These are phyloP conservation scores for Solanum gracilifrons DNA, from an alignment of 257 asterid genomes.

Conservation along the genomic window DNA sequence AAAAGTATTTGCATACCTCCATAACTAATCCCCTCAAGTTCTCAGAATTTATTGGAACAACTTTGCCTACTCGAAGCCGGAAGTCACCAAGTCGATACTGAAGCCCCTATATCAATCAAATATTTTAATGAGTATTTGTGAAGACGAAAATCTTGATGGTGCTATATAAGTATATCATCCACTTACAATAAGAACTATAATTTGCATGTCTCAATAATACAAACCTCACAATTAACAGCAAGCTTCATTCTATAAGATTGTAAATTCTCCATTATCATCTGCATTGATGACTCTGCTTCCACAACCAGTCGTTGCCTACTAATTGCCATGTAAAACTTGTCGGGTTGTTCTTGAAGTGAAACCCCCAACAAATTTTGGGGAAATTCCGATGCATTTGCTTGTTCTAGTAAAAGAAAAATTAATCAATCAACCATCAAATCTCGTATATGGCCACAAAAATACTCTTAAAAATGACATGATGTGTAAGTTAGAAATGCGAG, in stretches of 20 bases:
- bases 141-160: not conserved
- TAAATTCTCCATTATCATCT: conserved; percentile 82
- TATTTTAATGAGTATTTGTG: too few relatives aligned
- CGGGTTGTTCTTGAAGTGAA: conserved; percentile 76
- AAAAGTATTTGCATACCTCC: too few relatives aligned
- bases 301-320: conserved; percentile 72
- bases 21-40: too few relatives aligned
- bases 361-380: conserved; percentile 89
- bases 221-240: not conserved
- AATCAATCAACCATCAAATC: not conserved
- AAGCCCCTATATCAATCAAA: too few relatives aligned
- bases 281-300: conserved; percentile 81
- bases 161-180: too few relatives aligned
- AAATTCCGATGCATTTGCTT: conserved; percentile 39
- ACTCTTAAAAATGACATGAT: too few relatives aligned
- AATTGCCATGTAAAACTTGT: conserved; percentile 59
- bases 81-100: too few relatives aligned
- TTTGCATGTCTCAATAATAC: not conserved
- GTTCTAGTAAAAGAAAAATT: conserved; percentile 25
- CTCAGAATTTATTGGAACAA: too few relatives aligned
- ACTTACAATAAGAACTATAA: not conserved
- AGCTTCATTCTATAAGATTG: conserved; percentile 11
- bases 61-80: too few relatives aligned
- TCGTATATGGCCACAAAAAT: too few relatives aligned
- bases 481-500: too few relatives aligned